Base-by-base conservation (phyloP, 2,329 filamentous ascomycete genomes). In the Neonectria ditissima region DNA sequence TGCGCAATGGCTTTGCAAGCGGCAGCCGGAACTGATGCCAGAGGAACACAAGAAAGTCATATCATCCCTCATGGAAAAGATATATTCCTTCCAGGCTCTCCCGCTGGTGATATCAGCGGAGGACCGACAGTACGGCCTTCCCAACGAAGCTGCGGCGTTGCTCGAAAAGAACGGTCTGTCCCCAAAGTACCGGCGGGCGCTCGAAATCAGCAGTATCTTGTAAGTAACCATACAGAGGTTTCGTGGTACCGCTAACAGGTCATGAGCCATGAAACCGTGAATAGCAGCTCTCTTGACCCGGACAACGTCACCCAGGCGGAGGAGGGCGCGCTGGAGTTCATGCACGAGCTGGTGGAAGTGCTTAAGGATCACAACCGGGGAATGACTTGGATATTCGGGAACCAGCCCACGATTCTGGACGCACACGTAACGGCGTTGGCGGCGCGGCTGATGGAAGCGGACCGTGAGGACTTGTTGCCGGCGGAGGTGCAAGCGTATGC, bases 161-260 rank as follows among this genome's bases (percentile, higher is more conserved):
- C 70, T 77, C 2, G 75, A 76, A 61, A 68, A 65, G 16, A 65
- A 65, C 5, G 66, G 68, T 16, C 65, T 77, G 7, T 69, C 73
- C 8, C 70, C 71, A 34, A 51, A 54, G 10, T 69, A 76, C 47
- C 75, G 75, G 2, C 69, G 75, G 37, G 71, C 71, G 2, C 67
- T 77, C 5, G 75, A 77, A 64, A 72, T 76, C 28, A 75, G 75
- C 48, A 76, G 71, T 22, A 51, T 76, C 20, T 74, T 74, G 74
- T 77, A 68, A 71, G 75, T 74, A 9, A 14, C 20, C 13, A 16
- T 20, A 20, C 13, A 28, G 2, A 57, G 8, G 10, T 32, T 9
- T 22, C 24, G 8, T 16, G 14, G 34, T 8, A 22, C 48, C 26
- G 37, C 59, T 65, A 28, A 65, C 59, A 24, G 8, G 6, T 26